Percentiles rank a stretch among this genome's conserved stretches.
Conservation (phyloP, 345 rosid species). For the Syzygium grande region DNA sequence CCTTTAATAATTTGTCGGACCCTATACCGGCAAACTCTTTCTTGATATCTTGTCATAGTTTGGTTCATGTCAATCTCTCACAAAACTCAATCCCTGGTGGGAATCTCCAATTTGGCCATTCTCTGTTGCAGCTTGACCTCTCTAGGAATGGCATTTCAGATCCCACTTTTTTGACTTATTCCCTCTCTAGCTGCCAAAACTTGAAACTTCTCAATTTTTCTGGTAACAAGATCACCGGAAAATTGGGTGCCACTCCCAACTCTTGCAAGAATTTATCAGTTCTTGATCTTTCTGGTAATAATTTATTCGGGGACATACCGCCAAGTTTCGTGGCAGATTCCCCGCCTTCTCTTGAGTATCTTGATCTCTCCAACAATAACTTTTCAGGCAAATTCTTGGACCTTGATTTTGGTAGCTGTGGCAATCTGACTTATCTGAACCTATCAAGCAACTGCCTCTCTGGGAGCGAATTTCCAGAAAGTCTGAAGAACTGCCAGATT, state of each 20-base stretch:
- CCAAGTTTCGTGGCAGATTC: slow-evolving; percentile 27
- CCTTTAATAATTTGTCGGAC: slow-evolving; percentile 50
- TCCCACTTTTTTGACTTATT: slow-evolving; percentile 19
- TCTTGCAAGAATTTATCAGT: slow-evolving; percentile 40
- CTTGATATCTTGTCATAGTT: slow-evolving; percentile 23
- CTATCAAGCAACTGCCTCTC: slow-evolving; percentile 59
- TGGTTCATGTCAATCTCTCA: slow-evolving; percentile 38
- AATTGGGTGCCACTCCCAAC: slow-evolving; percentile 15
- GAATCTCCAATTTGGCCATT: slow-evolving; percentile 29
- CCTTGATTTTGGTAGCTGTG: slow-evolving; percentile 61
- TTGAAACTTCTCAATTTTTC: slow-evolving; percentile 65
- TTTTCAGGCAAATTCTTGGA: slow-evolving; percentile 48
- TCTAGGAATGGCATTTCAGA: slow-evolving; percentile 46
- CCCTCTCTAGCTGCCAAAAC: slow-evolving; percentile 55
- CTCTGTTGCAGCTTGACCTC: slow-evolving; percentile 49
- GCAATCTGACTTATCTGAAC: slow-evolving; percentile 47
- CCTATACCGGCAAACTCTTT: slow-evolving; percentile 24
- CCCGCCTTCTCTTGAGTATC: slow-evolving; percentile 31
- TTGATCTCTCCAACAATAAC: slow-evolving; percentile 65
- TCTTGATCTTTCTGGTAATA: slow-evolving; percentile 60
- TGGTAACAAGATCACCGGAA: slow-evolving; percentile 48
- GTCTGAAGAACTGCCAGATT: slow-evolving; percentile 36
- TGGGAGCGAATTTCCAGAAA: slow-evolving; percentile 35
- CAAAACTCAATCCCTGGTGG: slow-evolving; percentile 46
- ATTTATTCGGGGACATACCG: slow-evolving; percentile 45